These are phyloP conservation scores for Puccinia polysora DNA, from an alignment of 1,284 basidiomycete species.

Conservation along the genomic window DNA sequence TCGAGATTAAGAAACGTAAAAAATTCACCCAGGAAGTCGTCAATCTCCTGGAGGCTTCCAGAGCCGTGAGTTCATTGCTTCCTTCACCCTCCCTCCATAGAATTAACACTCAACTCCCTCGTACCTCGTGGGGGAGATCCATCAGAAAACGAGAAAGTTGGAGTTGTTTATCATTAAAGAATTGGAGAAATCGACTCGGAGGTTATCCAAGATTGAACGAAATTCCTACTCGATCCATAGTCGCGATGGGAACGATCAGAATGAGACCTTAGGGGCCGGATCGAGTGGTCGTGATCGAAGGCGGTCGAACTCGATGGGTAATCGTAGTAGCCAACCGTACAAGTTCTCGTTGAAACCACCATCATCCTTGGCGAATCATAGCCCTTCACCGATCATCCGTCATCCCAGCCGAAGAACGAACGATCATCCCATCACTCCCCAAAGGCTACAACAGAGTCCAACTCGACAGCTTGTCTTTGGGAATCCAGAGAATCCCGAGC, in stretches of 20 bases:
- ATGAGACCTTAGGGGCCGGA: neutral
- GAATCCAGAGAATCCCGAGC: neutral
- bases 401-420: neutral
- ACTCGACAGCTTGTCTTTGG: neutral
- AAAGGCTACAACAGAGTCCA: neutral
- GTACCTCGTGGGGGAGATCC: neutral
- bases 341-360: neutral
- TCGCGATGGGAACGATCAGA: neutral
- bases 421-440: neutral
- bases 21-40: slow-evolving; percentile 16
- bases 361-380: neutral
- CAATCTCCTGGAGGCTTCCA: slow-evolving; percentile 23
- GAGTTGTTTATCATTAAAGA: slow-evolving; percentile 29
- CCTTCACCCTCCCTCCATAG: neutral
- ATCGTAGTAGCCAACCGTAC: slow-evolving; percentile 7
- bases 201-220: slow-evolving; percentile 15
- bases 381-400: neutral
- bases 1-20: slow-evolving; percentile 19
- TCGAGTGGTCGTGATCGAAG: neutral
- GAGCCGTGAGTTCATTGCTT: slow-evolving; percentile 5
- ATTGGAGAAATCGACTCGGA: slow-evolving; percentile 7
- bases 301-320: slow-evolving; percentile 6
- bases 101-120: neutral
- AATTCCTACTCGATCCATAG: neutral
- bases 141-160: slow-evolving; percentile 29